Evolutionary conservation across 352 stramenopile species (phyloP).

Genomic region (Hyaloperonospora arabidopsidis): DNA sequence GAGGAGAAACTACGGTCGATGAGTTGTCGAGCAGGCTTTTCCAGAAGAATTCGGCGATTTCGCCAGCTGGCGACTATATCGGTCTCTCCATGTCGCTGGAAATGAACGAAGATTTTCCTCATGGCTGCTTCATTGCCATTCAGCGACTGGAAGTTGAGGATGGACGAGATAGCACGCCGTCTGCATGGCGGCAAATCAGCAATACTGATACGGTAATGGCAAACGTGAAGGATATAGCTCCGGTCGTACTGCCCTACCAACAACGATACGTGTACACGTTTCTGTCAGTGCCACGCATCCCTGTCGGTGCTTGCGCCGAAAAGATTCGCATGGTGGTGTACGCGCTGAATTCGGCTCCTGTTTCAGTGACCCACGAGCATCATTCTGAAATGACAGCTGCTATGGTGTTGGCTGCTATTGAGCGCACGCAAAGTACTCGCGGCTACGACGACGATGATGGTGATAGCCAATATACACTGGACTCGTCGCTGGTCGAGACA

Average conservation of each 20-base stretch:
- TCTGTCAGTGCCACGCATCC: constrained; percentile 71
- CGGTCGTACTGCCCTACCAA: constrained; percentile 16
- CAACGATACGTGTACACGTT: constrained; percentile 73
- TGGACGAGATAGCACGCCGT: constrained; percentile 24
- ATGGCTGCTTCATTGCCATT: constrained; percentile 75
- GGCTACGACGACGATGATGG: constrained; percentile 27
- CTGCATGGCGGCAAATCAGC: constrained; percentile 64
- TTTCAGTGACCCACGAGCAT: constrained; percentile 37
- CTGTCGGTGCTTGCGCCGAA: constrained; percentile 45
- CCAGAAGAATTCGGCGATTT: constrained; percentile 30
- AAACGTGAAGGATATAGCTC: constrained; percentile 39
- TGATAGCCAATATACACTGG: constrained; percentile 38
- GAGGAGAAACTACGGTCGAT: constrained; percentile 25
- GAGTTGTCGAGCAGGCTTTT: constrained; percentile 17
- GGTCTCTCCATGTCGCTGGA: constrained; percentile 78
- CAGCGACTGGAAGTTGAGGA: constrained; percentile 45
- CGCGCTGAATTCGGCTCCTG: constrained; percentile 31
- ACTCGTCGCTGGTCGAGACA: constrained; percentile 44
- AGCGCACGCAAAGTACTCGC: constrained; percentile 41
- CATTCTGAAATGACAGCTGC: constrained; percentile 76
- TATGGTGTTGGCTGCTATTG: constrained; percentile 60
- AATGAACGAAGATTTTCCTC: constrained; percentile 66
- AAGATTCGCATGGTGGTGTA: constrained; percentile 77
- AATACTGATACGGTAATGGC: constrained; percentile 77
- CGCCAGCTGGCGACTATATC: constrained; percentile 50